A percentile compares a stretch with the other conserved stretches of the same genome.
Evolutionary conservation across 2,329 filamentous ascomycete genomes (phyloP).

Genomic region (Aureobasidium subglaciale): DNA sequence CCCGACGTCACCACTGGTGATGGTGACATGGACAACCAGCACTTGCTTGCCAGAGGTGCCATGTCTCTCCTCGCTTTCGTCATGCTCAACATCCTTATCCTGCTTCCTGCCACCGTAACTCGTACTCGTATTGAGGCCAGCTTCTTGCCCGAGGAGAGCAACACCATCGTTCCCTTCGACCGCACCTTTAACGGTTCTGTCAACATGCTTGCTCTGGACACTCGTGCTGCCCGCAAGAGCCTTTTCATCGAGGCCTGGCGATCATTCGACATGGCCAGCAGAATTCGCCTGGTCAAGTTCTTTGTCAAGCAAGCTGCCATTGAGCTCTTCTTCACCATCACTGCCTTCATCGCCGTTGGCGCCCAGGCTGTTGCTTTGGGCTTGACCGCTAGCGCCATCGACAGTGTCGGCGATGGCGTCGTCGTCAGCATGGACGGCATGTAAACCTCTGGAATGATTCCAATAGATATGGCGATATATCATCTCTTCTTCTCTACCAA

Average conservation of each 20-base stretch:
- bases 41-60: conserved; percentile 26
- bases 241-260: conserved; percentile 71
- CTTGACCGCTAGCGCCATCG: no score
- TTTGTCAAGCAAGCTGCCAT: conserved; percentile 54
- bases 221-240: conserved; percentile 37
- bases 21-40: conserved; percentile 24
- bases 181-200: conserved; percentile 74
- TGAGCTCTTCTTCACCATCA: conserved; percentile 21
- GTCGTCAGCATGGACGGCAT: background rate
- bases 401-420: conserved; percentile 2
- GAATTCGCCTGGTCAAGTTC: conserved; percentile 66
- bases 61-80: conserved; percentile 27
- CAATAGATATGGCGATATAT: background rate
- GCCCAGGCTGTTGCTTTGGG: conserved; percentile 20
- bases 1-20: conserved; percentile 18
- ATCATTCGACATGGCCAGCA: conserved; percentile 65
- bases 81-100: conserved; percentile 53
- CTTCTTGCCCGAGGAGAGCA: conserved; percentile 70
- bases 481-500: background rate
- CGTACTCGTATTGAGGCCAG: conserved; percentile 81
- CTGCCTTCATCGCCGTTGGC: conserved; percentile 18
- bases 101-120: conserved; percentile 72
- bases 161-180: conserved; percentile 86
- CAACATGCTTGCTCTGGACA: conserved; percentile 61
- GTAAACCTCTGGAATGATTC: background rate